phyloP scores from a whole-genome alignment of 2,329 filamentous ascomycete genomes.

The Aspergillus versicolor region DNA sequence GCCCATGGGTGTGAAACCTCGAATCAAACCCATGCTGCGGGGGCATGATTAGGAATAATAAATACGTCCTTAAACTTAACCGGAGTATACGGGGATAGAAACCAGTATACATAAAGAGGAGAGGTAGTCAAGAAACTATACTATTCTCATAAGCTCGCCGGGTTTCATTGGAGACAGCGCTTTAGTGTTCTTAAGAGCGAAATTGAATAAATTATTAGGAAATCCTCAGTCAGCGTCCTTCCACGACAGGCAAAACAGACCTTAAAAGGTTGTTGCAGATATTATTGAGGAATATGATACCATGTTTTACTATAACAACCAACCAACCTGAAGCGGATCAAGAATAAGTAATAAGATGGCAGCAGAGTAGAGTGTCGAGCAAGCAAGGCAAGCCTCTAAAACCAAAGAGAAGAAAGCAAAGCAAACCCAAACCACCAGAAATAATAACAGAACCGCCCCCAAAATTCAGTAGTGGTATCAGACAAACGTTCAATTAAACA shows the following conservation, averaged over 20 bases:
- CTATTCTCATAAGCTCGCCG: conserved; percentile 7
- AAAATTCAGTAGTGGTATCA: neutral
- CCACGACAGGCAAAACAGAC: neutral
- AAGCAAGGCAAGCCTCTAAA: neutral
- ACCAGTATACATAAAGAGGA: neutral
- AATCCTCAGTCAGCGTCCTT: neutral
- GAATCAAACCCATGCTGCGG: too few species aligned
- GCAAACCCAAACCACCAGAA: neutral
- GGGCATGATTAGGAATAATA: too few species aligned
- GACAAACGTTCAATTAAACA: neutral
- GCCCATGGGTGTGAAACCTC: too few species aligned
- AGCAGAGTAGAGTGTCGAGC: neutral
- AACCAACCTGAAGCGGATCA: neutral
- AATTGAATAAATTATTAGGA: neutral
- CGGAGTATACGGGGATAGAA: too few species aligned
- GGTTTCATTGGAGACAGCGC: conserved; percentile 11
- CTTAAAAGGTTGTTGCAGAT: neutral
- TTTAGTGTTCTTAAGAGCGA: conserved; percentile 2
- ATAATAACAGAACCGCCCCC: neutral
- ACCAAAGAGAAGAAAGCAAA: neutral
- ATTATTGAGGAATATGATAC: neutral
- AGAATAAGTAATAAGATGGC: neutral
- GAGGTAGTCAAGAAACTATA: conserved; percentile 2
- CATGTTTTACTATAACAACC: neutral
- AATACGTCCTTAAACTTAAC: too few species aligned